Evolutionary conservation across 2,329 filamentous ascomycete species (phyloP).

Genomic region (Colletotrichum costaricense): DNA sequence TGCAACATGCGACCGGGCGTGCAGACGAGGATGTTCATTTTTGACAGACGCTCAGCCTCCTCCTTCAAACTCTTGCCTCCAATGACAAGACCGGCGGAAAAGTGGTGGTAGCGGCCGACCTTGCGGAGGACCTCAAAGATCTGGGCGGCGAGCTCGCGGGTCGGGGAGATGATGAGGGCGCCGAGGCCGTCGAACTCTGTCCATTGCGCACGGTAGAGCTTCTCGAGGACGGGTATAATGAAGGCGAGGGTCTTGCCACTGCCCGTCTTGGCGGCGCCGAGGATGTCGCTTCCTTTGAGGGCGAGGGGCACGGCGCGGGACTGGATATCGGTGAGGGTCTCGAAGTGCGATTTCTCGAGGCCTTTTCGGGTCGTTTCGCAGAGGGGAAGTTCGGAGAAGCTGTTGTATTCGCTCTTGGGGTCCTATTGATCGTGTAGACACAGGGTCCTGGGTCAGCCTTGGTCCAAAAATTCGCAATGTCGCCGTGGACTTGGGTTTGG

Average conservation of each 20-base stretch:
- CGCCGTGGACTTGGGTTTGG: too few relatives aligned
- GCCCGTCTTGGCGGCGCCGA: conserved; percentile 95
- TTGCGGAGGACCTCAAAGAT: conserved; percentile 96
- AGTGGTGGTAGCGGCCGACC: conserved; percentile 87
- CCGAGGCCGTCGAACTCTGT: conserved; percentile 91
- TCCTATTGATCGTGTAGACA: conserved; percentile 57
- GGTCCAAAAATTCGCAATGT: not conserved
- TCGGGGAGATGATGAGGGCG: conserved; percentile 92
- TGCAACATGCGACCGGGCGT: conserved; percentile 96
- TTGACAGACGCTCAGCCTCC: conserved; percentile 82
- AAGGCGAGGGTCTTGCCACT: conserved; percentile 97
- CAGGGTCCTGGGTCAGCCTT: not conserved
- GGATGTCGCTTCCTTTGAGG: conserved; percentile 86
- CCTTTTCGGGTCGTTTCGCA: conserved; percentile 84
- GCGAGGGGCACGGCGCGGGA: conserved; percentile 88
- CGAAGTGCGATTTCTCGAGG: conserved; percentile 88
- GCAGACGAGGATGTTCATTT: conserved; percentile 98
- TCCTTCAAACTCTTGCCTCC: conserved; percentile 92
- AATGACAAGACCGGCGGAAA: conserved; percentile 93
- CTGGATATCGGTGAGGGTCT: conserved; percentile 91
- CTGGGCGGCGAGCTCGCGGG: conserved; percentile 93
- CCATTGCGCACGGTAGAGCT: conserved; percentile 89
- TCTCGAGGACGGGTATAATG: conserved; percentile 90
- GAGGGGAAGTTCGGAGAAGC: conserved; percentile 87
- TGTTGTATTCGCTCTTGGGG: conserved; percentile 68